A percentile compares a stretch with the other conserved stretches of the same genome.
These are phyloP conservation scores for Yarrowia divulgata DNA, from an alignment of 805 yeast genomes.

Conservation along the genomic window DNA sequence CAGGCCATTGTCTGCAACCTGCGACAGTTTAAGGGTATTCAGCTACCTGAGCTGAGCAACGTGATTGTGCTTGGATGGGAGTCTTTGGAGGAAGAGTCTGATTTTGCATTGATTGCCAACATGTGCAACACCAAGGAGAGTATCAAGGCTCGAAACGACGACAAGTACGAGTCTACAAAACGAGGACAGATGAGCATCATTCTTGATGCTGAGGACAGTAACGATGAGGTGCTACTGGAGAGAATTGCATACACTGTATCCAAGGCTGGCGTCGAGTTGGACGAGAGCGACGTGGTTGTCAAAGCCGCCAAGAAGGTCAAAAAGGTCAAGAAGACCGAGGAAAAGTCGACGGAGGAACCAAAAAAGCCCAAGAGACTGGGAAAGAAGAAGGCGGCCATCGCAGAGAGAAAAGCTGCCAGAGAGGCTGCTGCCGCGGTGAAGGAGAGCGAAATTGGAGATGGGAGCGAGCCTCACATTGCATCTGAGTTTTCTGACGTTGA, in stretches of 20 bases:
- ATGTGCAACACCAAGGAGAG: slow-evolving; percentile 32
- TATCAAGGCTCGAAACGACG: slow-evolving; percentile 20
- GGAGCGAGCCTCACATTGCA: background rate
- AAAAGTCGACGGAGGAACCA: background rate
- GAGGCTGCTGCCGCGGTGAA: slow-evolving; percentile 13
- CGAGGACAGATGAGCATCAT: slow-evolving; percentile 24
- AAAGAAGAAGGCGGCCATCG: slow-evolving; percentile 30
- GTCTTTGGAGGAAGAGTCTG: slow-evolving; percentile 32
- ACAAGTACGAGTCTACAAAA: slow-evolving; percentile 1
- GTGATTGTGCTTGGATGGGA: slow-evolving; percentile 36
- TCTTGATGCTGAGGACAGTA: background rate
- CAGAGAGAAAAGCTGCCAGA: slow-evolving; percentile 22
- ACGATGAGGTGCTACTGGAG: slow-evolving; percentile 32
- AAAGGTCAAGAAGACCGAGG: background rate
- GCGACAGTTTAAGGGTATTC: slow-evolving; percentile 24
- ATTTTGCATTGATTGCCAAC: slow-evolving; percentile 23
- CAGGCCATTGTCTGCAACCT: slow-evolving; percentile 28
- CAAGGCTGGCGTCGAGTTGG: slow-evolving; percentile 16
- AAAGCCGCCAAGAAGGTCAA: slow-evolving; percentile 10
- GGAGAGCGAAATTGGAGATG: background rate
- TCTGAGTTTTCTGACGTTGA: background rate
- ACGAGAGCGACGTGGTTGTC: background rate
- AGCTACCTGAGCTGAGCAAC: slow-evolving; percentile 11
- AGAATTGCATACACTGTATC: slow-evolving; percentile 30
- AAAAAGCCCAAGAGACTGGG: slow-evolving; percentile 25